Base-by-base conservation (phyloP, 305 asterid genomes). In the Solanum aculeatissimum region DNA sequence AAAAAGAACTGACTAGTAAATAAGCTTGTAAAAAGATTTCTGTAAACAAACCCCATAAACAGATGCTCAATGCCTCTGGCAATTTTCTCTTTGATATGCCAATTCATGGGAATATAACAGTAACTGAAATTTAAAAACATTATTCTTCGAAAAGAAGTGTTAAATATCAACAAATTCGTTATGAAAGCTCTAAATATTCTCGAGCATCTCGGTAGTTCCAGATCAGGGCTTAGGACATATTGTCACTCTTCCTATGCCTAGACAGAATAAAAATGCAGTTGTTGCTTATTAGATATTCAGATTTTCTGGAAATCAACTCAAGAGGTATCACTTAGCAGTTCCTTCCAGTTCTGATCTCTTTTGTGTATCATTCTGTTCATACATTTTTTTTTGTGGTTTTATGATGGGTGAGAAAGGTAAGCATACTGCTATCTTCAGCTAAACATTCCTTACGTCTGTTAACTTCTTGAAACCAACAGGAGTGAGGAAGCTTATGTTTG, bases 401-500 rank as follows among this genome's bases (percentile, higher is more conserved):
- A 75, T 51, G 63, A 77, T 77, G 63, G 82, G 45, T 77, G 45
- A 51, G 25, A 54, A 51, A 77, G 45, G 63, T 77, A 51, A 27
- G 51, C 51, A 49, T 75, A n/a, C 55, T 25, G 38, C 32, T 55
- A 9, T 49, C 27, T 40, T 57, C 35, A 42, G 57, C 29, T 27
- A 7, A 55, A 40, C 32, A 10, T 27, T 51, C 40, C 42, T 35
- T 53, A 49, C 40, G 38, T 40, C 40, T 57, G 9, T 84, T 87
- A 38, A 84, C 74, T 81, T 78, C 83, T 82, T 72, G 69, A 85
- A 58, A 83, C 89, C 85, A 54, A 87, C 93, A 96, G 99, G 94
- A 85, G 88, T 94, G 66, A 54, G 88, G 85, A 88, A 88, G 78
- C 91, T 95, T 78, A 91, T 94, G 92, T 70, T 83, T 88, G 99